A percentile compares a stretch with the other conserved stretches of the same genome.
These are phyloP conservation scores for Pelargonium fulgidum DNA, from an alignment of 441 rosid species.

Conservation along the genomic window DNA sequence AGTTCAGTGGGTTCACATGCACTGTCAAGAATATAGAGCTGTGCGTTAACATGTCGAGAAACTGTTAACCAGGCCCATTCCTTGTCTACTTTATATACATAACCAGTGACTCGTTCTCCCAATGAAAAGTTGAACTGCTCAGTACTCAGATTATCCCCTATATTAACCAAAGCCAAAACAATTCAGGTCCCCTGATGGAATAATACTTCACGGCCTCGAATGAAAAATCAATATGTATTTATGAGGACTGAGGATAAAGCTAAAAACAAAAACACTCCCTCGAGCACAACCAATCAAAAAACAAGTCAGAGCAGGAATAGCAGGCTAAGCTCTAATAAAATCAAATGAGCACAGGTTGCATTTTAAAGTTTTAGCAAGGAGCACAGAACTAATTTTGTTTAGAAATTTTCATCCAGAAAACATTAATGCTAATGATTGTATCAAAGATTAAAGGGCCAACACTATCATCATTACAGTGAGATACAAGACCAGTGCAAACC, in stretches of 20 bases:
- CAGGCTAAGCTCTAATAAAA: neutral
- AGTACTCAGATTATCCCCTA: slow-evolving; percentile 25
- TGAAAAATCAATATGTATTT: neutral
- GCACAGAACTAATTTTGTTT: neutral
- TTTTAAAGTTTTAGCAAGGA: neutral
- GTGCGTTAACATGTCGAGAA: slow-evolving; percentile 70
- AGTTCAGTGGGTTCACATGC: slow-evolving; percentile 69
- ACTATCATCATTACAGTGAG: neutral
- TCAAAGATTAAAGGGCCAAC: neutral
- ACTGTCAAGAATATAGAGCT: slow-evolving; percentile 68
- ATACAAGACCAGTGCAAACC: neutral
- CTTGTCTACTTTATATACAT: slow-evolving; percentile 77
- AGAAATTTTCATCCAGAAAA: neutral
- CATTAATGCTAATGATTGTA: neutral
- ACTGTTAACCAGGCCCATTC: slow-evolving; percentile 87
- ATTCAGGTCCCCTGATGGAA: neutral
- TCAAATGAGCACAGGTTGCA: neutral
- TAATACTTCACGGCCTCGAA: neutral
- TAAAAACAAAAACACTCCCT: neutral
- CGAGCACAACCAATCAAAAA: neutral
- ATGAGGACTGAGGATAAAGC: neutral
- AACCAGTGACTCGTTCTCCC: slow-evolving; percentile 60
- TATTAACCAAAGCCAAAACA: slow-evolving; percentile 39
- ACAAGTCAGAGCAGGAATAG: neutral
- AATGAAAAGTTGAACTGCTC: slow-evolving; percentile 45